Evolutionary conservation across 2,329 filamentous ascomycete genomes (phyloP).

Genomic region (Leptographium galeiforme): DNA sequence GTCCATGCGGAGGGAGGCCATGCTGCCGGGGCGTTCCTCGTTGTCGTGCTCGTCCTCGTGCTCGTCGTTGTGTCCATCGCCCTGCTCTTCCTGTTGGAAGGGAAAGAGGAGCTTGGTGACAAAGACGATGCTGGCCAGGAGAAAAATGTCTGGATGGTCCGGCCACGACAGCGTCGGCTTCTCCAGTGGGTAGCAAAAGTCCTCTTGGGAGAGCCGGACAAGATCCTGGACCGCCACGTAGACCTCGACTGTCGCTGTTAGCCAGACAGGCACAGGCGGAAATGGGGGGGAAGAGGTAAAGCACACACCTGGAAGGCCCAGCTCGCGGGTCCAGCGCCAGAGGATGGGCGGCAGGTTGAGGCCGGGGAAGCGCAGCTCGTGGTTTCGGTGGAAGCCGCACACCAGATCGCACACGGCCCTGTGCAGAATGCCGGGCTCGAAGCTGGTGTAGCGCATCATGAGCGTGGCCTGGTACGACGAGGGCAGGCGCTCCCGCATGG

Average conservation of each 20-base stretch:
- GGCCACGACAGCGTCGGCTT: conserved; percentile 31
- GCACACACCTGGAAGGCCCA: conserved; percentile 57
- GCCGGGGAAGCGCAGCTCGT: conserved; percentile 57
- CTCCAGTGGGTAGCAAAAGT: conserved; percentile 43
- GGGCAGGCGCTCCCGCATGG: conserved; percentile 54
- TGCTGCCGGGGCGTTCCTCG: conserved; percentile 14
- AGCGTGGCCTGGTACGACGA: conserved; percentile 45
- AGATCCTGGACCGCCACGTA: conserved; percentile 47
- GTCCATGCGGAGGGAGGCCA: conserved; percentile 49
- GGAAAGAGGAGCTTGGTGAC: conserved; percentile 71
- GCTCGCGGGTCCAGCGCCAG: conserved; percentile 53
- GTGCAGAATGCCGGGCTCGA: conserved; percentile 49
- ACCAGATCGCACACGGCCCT: conserved; percentile 46
- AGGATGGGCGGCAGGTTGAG: conserved; percentile 58
- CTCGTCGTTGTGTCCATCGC: conserved; percentile 22
- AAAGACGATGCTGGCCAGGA: conserved; percentile 59
- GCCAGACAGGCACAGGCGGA: not conserved
- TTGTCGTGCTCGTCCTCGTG: not conserved
- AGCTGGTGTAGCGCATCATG: conserved; percentile 31
- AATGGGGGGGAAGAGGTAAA: conserved; percentile 14
- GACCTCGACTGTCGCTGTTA: conserved; percentile 42
- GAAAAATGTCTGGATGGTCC: conserved; percentile 59
- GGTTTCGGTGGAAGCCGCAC: conserved; percentile 51
- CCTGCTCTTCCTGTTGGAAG: conserved; percentile 37
- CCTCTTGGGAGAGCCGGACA: conserved; percentile 32